Evolutionary conservation across 2,329 filamentous ascomycete species (phyloP).

Genomic region (Ilyonectria mors-panacis): DNA sequence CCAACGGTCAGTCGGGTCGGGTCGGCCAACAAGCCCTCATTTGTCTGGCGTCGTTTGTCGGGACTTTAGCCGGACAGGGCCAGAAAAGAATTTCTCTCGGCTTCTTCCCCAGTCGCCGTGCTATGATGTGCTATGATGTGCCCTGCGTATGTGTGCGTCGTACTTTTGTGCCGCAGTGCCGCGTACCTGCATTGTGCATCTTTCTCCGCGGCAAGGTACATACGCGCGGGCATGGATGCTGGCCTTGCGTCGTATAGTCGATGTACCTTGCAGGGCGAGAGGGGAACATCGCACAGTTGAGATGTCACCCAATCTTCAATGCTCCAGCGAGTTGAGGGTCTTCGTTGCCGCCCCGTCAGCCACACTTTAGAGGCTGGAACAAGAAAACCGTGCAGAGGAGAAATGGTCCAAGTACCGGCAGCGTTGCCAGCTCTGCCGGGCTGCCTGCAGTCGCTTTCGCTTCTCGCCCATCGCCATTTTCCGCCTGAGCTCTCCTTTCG

Average conservation of each 20-base stretch:
- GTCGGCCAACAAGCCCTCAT: constrained; percentile 9
- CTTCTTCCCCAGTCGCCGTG: neutral
- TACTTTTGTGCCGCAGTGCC: constrained; percentile 14
- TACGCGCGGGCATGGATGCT: neutral
- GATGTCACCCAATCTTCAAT: neutral
- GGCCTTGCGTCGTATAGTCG: neutral
- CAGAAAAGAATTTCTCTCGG: neutral
- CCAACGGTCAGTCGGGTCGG: neutral
- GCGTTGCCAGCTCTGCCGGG: neutral
- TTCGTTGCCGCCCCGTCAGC: constrained; percentile 12
- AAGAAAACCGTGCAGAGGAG: constrained; percentile 16
- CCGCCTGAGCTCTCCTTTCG: neutral
- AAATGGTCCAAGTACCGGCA: constrained; percentile 4
- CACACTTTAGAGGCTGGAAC: constrained; percentile 16
- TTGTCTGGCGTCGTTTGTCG: constrained; percentile 10
- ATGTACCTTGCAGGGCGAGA: neutral
- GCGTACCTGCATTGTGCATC: constrained; percentile 9
- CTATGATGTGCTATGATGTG: neutral
- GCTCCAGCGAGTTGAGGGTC: neutral
- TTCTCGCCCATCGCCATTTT: constrained; percentile 3
- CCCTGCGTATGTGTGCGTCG: constrained; percentile 9
- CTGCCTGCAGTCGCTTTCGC: constrained; percentile 8
- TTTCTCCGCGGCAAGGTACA: neutral
- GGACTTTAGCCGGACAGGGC: constrained; percentile 4
- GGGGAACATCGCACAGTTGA: neutral